These are phyloP conservation scores for Fraxinus platypoda DNA, from an alignment of 305 asterid species.

Conservation along the genomic window DNA sequence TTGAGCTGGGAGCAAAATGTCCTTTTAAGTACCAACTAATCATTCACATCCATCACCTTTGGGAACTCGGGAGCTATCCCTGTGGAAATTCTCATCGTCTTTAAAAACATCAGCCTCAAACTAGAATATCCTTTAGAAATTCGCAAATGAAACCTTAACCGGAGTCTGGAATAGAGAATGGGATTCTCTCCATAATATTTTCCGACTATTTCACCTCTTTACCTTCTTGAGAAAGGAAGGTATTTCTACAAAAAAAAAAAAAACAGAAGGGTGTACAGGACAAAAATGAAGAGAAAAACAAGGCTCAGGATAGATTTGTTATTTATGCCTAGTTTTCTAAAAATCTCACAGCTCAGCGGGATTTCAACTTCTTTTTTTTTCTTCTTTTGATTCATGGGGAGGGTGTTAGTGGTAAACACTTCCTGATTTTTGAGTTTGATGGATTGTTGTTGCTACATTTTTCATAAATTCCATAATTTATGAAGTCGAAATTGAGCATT, in stretches of 20 bases:
- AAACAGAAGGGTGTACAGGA: not conserved
- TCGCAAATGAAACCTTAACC: not conserved
- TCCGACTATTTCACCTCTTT: not conserved
- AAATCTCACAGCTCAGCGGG: not conserved
- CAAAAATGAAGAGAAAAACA: not conserved
- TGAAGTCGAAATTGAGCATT: not conserved
- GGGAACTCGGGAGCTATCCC: not conserved
- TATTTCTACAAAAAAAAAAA: not conserved
- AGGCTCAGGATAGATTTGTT: not conserved
- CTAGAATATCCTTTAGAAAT: not conserved
- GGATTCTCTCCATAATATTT: not conserved
- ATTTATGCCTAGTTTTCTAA: not conserved
- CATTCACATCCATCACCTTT: not conserved
- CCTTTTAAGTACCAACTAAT: not conserved
- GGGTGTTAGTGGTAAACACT: not conserved
- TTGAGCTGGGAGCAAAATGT: not conserved
- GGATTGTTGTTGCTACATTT: not conserved
- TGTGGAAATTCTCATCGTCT: not conserved
- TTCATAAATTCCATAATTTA: not conserved
- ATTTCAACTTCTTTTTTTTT: not conserved
- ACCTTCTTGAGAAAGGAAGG: not conserved
- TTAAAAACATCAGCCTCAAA: not conserved
- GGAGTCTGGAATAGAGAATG: not conserved
- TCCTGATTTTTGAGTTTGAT: not conserved
- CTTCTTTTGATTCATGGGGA: not conserved